Evolutionary conservation across 257 asterid genomes (phyloP).

Genomic region (Primulina eburnea): DNA sequence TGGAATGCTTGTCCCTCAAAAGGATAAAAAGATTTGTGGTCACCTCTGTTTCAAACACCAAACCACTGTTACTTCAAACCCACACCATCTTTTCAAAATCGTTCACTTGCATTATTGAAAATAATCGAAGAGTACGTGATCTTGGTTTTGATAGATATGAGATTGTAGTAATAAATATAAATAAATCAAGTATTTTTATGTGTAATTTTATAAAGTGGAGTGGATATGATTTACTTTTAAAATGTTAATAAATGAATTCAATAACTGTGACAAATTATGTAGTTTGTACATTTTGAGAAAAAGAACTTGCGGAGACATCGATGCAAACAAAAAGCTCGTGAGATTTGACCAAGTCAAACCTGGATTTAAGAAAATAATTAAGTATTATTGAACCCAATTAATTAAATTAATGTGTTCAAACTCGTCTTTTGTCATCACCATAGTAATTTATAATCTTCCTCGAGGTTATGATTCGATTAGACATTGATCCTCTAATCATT

Average conservation of each 20-base stretch:
- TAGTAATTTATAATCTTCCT: constrained; percentile 16
- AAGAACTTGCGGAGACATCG: constrained; percentile 18
- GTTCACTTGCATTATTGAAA: not conserved
- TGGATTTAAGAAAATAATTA: not conserved
- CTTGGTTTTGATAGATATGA: no score
- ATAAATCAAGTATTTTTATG: no score
- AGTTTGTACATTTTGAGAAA: not conserved
- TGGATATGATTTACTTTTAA: constrained; percentile 22
- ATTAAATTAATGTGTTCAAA: constrained; percentile 16
- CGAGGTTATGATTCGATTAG: constrained; percentile 22
- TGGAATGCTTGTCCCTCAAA: not conserved
- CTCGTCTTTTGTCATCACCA: constrained; percentile 17
- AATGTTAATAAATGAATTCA: not conserved
- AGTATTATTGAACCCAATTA: not conserved
- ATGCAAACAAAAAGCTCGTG: constrained; percentile 34
- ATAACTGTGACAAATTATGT: not conserved
- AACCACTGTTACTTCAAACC: constrained; percentile 1
- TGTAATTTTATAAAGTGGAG: not conserved
- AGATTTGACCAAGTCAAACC: constrained; percentile 45
- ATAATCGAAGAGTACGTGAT: no score
- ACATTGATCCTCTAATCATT: constrained; percentile 33
- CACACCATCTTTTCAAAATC: not conserved
- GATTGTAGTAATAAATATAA: no score
- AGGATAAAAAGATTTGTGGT: no score
- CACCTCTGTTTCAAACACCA: constrained; percentile 17